These are phyloP conservation scores for Apostasia ramifera DNA, from an alignment of 106 monocot species.

Conservation along the genomic window DNA sequence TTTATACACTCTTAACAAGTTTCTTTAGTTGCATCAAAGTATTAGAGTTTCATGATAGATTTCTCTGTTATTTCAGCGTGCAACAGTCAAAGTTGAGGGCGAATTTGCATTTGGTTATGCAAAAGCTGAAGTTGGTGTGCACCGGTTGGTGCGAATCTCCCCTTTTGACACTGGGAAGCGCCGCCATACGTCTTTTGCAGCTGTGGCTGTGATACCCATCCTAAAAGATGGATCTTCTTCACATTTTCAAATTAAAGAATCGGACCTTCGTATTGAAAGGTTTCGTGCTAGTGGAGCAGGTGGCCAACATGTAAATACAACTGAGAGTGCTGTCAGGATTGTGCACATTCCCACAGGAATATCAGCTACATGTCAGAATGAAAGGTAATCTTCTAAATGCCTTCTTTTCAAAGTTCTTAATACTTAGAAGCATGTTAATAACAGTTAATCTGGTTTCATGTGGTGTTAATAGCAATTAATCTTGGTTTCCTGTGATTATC, in stretches of 20 bases:
- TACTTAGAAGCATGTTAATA: too few species aligned
- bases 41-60: not conserved
- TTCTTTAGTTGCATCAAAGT: not conserved
- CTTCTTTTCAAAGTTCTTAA: too few species aligned
- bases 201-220: constrained; percentile 96
- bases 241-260: constrained; percentile 82
- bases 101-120: constrained; percentile 95
- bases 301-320: constrained; percentile 92
- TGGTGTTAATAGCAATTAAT: too few species aligned
- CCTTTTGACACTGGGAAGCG: constrained; percentile 95
- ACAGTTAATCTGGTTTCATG: too few species aligned
- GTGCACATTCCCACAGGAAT: constrained; percentile 91
- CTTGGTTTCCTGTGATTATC: too few species aligned
- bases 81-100: constrained; percentile 91
- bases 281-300: constrained; percentile 93
- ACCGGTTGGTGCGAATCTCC: constrained; percentile 94
- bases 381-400: constrained; percentile 46
- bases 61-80: constrained; percentile 45
- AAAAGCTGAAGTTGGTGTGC: constrained; percentile 96
- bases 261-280: constrained; percentile 90
- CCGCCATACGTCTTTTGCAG: constrained; percentile 93
- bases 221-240: constrained; percentile 51
- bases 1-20: too few species aligned
- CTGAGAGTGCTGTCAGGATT: constrained; percentile 96
- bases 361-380: constrained; percentile 92